These are phyloP conservation scores for Zymoseptoria crescenta DNA, from an alignment of 2,329 filamentous ascomycete genomes.

Conservation along the genomic window DNA sequence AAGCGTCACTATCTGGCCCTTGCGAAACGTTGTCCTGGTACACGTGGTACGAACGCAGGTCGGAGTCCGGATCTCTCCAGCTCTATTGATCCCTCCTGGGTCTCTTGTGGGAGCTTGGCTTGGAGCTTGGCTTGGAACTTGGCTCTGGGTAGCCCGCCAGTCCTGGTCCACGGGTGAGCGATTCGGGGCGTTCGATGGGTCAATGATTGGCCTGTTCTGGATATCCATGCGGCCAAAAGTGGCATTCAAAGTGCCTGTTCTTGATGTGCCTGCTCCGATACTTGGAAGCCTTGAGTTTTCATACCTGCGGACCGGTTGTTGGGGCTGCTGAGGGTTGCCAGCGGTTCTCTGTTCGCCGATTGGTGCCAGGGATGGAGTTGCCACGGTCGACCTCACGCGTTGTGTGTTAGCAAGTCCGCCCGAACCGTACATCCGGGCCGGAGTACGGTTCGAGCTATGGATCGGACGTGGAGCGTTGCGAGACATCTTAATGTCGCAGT, in stretches of 20 bases:
- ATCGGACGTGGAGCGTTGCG: too few relatives aligned
- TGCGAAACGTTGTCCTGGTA: neutral
- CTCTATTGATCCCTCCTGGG: neutral
- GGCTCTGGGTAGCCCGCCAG: too few relatives aligned
- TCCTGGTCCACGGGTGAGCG: too few relatives aligned
- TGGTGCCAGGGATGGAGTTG: neutral
- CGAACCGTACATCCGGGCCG: too few relatives aligned
- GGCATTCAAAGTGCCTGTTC: neutral
- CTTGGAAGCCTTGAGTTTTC: neutral
- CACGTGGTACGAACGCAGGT: neutral
- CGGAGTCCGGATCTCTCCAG: neutral
- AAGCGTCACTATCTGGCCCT: constrained; percentile 13
- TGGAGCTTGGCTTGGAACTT: too few relatives aligned
- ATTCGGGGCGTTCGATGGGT: neutral
- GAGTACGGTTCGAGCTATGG: too few relatives aligned
- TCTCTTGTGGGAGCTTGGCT: too few relatives aligned
- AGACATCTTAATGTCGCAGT: too few relatives aligned
- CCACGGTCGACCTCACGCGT: neutral
- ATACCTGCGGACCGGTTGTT: neutral
- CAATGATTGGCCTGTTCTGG: neutral
- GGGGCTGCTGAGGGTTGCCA: neutral
- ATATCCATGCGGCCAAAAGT: neutral
- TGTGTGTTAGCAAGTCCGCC: neutral
- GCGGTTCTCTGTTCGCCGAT: neutral
- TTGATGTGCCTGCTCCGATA: neutral